These are phyloP conservation scores for Triadica sebifera DNA, from an alignment of 345 rosid species.

Conservation along the genomic window DNA sequence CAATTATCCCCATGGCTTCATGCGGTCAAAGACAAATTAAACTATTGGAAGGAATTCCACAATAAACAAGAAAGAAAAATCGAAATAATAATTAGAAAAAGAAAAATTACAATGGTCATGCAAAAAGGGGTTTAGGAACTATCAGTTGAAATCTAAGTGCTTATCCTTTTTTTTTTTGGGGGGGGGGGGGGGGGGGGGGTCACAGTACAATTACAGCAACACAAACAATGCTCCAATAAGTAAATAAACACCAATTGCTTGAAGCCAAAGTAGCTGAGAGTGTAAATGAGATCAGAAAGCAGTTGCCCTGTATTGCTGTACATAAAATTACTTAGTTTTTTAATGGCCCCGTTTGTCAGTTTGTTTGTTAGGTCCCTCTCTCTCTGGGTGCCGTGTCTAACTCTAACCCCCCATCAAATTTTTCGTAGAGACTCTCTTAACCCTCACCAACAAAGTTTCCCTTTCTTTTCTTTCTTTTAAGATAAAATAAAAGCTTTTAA, in stretches of 20 bases:
- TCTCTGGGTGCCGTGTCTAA: conserved; percentile 39
- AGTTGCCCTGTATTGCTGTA: conserved; percentile 45
- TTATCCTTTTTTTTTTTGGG: conserved; percentile 23
- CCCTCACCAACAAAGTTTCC: too few relatives aligned
- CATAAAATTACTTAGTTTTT: conserved; percentile 25
- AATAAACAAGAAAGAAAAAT: not conserved
- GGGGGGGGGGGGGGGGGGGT: too few relatives aligned
- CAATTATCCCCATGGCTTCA: not conserved
- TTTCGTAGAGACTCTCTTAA: too few relatives aligned
- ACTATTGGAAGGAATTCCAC: not conserved
- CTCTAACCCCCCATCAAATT: conserved; percentile 10
- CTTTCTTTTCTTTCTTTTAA: not conserved
- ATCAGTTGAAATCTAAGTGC: conserved; percentile 71
- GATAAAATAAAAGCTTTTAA: conserved; percentile 22
- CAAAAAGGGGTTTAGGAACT: conserved; percentile 45
- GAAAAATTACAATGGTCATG: conserved; percentile 23
- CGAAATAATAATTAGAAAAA: too few relatives aligned
- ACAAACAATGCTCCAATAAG: conserved; percentile 3
- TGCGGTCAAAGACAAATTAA: not conserved
- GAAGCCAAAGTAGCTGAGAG: conserved; percentile 80
- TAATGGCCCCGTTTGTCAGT: conserved; percentile 45
- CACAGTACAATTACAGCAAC: conserved; percentile 23
- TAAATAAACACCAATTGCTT: conserved; percentile 26
- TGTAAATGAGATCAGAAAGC: conserved; percentile 69
- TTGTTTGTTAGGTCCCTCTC: conserved; percentile 55